A percentile compares a stretch with the other conserved stretches of the same genome.
Conservation (phyloP, 2,329 filamentous ascomycete genomes). For the Aspergillus proliferans region DNA sequence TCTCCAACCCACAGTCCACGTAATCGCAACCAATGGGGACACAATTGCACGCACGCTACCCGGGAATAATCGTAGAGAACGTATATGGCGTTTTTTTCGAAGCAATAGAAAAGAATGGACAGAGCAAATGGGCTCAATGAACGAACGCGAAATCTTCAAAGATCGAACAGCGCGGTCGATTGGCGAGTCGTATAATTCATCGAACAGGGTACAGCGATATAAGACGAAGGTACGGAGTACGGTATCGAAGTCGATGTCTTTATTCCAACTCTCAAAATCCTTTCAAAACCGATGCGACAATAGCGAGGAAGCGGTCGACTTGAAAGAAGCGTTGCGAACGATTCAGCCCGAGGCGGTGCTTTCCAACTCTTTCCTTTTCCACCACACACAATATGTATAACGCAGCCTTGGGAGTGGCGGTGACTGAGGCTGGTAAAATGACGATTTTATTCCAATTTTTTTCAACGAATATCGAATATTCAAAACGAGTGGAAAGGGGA, state of each 20-base stretch:
- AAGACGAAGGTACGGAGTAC: not conserved
- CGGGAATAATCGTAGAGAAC: not conserved
- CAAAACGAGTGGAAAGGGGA: constrained; percentile 19
- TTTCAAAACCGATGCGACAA: too few relatives aligned
- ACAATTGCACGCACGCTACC: not conserved
- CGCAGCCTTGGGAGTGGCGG: not conserved
- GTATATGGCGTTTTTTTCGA: not conserved
- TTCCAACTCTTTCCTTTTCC: too few relatives aligned
- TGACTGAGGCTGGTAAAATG: too few relatives aligned
- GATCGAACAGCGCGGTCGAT: constrained; percentile 6
- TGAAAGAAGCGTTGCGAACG: too few relatives aligned
- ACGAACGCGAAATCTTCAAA: constrained; percentile 2
- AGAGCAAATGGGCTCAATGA: constrained; percentile 16
- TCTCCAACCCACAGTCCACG: not conserved
- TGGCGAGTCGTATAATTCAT: constrained; percentile 8
- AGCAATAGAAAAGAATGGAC: constrained; percentile 16
- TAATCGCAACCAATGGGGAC: not conserved
- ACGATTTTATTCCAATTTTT: too few relatives aligned
- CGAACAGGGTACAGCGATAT: constrained; percentile 5
- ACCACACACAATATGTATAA: too few relatives aligned
- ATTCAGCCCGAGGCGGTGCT: too few relatives aligned
- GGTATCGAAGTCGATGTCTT: not conserved
- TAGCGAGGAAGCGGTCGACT: too few relatives aligned
- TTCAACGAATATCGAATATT: not conserved
- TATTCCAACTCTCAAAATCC: not conserved